Evolutionary conservation across 805 yeast genomes (phyloP), one percentile per base, ranked within the genome.

Genomic region (Lipomyces starkeyi): DNA sequence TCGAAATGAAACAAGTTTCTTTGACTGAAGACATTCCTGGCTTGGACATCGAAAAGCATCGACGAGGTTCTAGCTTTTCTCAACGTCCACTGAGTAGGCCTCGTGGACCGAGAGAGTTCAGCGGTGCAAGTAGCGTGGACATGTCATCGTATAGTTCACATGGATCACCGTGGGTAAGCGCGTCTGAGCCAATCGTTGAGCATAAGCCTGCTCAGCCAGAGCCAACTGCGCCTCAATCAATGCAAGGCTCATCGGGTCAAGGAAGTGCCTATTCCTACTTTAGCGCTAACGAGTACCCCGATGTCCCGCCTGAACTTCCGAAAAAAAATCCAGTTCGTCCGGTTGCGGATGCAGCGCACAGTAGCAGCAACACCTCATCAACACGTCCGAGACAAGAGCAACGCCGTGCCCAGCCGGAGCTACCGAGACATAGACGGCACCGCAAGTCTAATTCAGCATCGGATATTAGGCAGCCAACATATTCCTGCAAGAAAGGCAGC

Each of bases 51-150:
- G 47, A 22, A 11, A 68, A 68, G 62, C 65, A 65, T 32, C 66
- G 66, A 25, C 64, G 62, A 20, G 37, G n/a, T 13, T 52, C 63
- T n/a, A 52, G 47, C 43, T 58, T 54, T 22, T 62, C 71, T 8
- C 22, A 32, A 11, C 54, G 71, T 2, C 58, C 52, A 2, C 20
- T 13, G 3, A 25, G 14, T 9, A 59, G 27, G 29, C 72, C 72
- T 17, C 68, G 67, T 20, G 72, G 72, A 8, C 72, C 72, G n/a
- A 60, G 72, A 8, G 47, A 62, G 27, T 57, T 69, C 32, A 63
- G 72, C 29, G 49, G 61, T n/a, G 49, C 49, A 49, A 53, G 35
- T 35, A 60, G 63, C n/a, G 34, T 25, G 7, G 34, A 53, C 49
- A 6, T 43, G 20, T 17, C 22, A 8, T 13, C 9, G 14, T 17